Percentiles rank a stretch among this genome's conserved stretches.
phyloP scores from a whole-genome alignment of 2,329 filamentous ascomycete genomes.

The Fusarium sp. region DNA sequence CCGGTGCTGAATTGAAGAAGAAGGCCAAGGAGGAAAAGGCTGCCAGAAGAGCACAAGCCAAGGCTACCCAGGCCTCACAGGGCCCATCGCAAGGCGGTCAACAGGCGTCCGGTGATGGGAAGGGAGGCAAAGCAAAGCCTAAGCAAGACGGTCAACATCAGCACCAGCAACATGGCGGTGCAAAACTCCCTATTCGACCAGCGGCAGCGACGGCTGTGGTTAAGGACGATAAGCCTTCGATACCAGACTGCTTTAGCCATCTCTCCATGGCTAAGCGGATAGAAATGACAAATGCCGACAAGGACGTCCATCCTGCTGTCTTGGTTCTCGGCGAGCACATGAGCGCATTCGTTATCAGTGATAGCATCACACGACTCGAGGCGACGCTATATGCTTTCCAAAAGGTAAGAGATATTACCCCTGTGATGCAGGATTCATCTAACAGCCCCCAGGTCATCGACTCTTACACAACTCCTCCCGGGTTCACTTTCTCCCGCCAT shows the following conservation, averaged over 20 bases:
- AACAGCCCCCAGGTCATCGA: conserved; percentile 75
- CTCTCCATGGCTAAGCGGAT: conserved; percentile 73
- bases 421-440: conserved; percentile 8
- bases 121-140: conserved; percentile 57
- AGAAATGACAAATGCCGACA: conserved; percentile 67
- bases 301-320: conserved; percentile 87
- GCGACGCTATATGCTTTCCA: conserved; percentile 91
- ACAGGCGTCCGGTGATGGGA: conserved; percentile 52
- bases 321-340: conserved; percentile 89
- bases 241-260: conserved; percentile 82
- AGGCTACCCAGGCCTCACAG: conserved; percentile 60
- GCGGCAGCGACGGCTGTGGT: conserved; percentile 48
- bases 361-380: conserved; percentile 87
- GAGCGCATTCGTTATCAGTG: conserved; percentile 86
- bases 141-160: conserved; percentile 55
- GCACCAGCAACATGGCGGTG: conserved; percentile 42
- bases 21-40: conserved; percentile 91
- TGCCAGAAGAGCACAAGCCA: conserved; percentile 79
- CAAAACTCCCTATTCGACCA: conserved; percentile 48
- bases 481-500: conserved; percentile 87
- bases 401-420: conserved; percentile 61
- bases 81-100: conserved; percentile 49
- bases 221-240: conserved; percentile 67
- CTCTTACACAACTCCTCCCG: conserved; percentile 88
- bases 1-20: conserved; percentile 85